These are phyloP conservation scores for Aspergillus piperis DNA, from an alignment of 2,329 filamentous ascomycete species.

Conservation along the genomic window DNA sequence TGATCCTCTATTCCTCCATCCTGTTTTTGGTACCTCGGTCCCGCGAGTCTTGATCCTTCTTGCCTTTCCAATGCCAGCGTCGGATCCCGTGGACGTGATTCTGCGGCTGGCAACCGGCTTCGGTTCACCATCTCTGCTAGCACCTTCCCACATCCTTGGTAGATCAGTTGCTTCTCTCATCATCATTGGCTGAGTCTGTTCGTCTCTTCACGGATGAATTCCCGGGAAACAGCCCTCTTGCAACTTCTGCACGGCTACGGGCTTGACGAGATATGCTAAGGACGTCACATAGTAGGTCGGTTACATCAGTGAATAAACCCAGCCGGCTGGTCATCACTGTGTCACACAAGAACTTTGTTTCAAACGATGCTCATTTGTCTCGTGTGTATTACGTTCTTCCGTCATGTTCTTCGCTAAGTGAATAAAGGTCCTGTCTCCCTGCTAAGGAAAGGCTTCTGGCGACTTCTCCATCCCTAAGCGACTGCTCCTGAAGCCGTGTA, in stretches of 20 bases:
- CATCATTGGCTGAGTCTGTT: background rate
- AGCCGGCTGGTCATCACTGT: slow-evolving; percentile 9
- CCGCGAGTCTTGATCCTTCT: background rate
- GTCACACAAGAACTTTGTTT: slow-evolving; percentile 6
- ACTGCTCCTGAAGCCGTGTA: slow-evolving; percentile 12
- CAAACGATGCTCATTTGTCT: slow-evolving; percentile 19
- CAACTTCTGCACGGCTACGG: background rate
- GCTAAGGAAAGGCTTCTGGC: slow-evolving; percentile 12
- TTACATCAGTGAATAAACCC: slow-evolving; percentile 11
- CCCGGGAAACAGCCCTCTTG: background rate
- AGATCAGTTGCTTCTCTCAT: background rate
- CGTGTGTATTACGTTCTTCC: slow-evolving; percentile 13
- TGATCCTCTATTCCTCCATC: background rate
- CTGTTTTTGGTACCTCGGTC: background rate
- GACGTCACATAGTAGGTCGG: slow-evolving; percentile 7
- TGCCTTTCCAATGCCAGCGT: background rate
- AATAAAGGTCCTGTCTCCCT: slow-evolving; percentile 1
- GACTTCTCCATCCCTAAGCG: slow-evolving; percentile 13
- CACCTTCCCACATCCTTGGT: background rate
- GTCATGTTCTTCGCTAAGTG: background rate
- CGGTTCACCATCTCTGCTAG: background rate
- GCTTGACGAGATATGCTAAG: slow-evolving; percentile 12
- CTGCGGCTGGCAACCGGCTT: background rate
- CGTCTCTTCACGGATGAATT: background rate
- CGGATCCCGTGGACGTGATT: background rate